Base-by-base conservation (phyloP, 192 early-diverging fungal species). In the Coemansia reversa region DNA sequence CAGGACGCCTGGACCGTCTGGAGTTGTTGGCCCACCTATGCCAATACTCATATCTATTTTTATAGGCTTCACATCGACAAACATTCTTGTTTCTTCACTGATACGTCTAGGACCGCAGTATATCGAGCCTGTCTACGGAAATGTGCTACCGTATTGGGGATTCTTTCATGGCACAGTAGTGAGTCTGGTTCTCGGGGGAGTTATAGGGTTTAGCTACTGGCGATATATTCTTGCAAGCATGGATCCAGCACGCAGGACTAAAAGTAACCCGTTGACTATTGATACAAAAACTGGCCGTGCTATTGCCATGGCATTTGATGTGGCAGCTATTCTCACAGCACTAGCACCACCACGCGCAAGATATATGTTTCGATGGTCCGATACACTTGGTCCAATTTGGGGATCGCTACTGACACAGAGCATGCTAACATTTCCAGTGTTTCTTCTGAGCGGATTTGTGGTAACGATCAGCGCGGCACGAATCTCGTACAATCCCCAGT, bases 51-150 rank as follows among this genome's bases (percentile, higher is more conserved):
- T 66, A 7, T 52, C 52, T n/a, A 74, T 74, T 9, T 27, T 54
- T 30, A 66, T 75, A n/a, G 56, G 39, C 32, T 58, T 73, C 18
- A 35, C 29, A 53, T 61, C 71, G 28, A 73, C 58, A 25, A 63
- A 16, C 49, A 70, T 77, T 32, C 58, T 78, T 14, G 25, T 62
- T 12, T 53, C 63, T 23, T 61, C 81, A 35, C 48, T 85, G 39
- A 73, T 83, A 14, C 68, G 79, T 3, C 69, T 86, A 16, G 72
- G 81, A 7, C 86, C 88, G 5, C 79, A 78, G 57, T 84, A 85
- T 69, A 62, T 89, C 62, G 89, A 90, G 57, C 87, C 89, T 0
- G 52, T 89, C 24, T 90, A 89, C 51, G 86, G 89, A 29, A 88
- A 85, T 68, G 83, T 90, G 19, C 84, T 90, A 57, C 70, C 87